phyloP scores from a whole-genome alignment of 257 asterid genomes.

The Primulina eburnea region DNA sequence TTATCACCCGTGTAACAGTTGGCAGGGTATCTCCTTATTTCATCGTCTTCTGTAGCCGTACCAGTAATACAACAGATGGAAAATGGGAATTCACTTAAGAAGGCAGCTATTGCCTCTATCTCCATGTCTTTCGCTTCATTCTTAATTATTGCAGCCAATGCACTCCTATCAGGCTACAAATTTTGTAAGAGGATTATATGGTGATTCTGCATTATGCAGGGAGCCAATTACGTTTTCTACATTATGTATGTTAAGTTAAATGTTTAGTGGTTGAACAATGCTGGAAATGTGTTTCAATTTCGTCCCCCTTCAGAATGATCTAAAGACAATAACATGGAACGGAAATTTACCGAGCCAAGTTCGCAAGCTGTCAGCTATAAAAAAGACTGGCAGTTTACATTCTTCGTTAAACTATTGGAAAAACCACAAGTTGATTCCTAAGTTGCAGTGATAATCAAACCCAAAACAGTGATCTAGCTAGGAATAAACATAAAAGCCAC shows the following conservation, averaged over 20 bases:
- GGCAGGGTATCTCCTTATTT: slow-evolving; percentile 67
- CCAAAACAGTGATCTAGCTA: neutral
- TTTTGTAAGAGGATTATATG: slow-evolving; percentile 71
- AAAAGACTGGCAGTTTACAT: neutral
- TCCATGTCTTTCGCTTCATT: slow-evolving; percentile 52
- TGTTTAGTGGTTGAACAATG: neutral
- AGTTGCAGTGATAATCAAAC: neutral
- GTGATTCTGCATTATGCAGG: slow-evolving; percentile 31
- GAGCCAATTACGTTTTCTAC: neutral
- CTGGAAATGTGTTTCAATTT: neutral
- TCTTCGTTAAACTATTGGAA: neutral
- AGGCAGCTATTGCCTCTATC: slow-evolving; percentile 45
- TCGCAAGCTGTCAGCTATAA: neutral
- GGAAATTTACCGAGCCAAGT: neutral
- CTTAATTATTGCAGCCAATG: slow-evolving; percentile 42
- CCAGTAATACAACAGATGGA: slow-evolving; percentile 42
- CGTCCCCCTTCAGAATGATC: neutral
- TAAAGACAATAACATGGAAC: neutral
- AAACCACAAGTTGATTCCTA: neutral
- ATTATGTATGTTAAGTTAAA: neutral
- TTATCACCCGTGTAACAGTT: slow-evolving; percentile 34
- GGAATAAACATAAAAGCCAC: slow-evolving; percentile 11
- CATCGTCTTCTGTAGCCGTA: slow-evolving; percentile 62
- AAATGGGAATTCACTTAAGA: slow-evolving; percentile 37
- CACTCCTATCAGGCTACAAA: slow-evolving; percentile 65